Base-by-base conservation (phyloP, 2,329 filamentous ascomycete species). In the Xylaria polymorpha region DNA sequence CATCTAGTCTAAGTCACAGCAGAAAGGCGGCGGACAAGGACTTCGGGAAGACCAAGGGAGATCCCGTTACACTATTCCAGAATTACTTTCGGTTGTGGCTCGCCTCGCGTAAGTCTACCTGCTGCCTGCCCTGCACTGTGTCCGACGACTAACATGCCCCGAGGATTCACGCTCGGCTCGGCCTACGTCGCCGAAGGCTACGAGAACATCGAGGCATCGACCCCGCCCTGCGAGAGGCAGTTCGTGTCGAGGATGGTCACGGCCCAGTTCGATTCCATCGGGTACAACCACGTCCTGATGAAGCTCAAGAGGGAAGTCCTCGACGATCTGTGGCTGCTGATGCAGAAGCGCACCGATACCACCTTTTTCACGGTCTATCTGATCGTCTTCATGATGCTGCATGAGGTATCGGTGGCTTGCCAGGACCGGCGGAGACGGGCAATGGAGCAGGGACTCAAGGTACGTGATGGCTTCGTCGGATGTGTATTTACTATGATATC, bases 1-100 rank as follows among this genome's bases (percentile, higher is more conserved):
- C 43, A 6, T 22, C 60, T 41, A 71, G 69, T 22, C 29, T 71
- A 61, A 37, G n/a, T 7, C 67, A 71, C 44, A 41, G 67, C 55
- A 41, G 46, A 22, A 65, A 64, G 50, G 46, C 46, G 32, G 41
- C 64, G 29, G 39, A 64, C 25, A 55, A 64, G 43, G 71, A 67
- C 5, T 35, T 46, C 3, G 72, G 67, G 12, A 64, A 55, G 20
- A 61, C 63, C 12, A 79, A 83, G 43, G 72, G 74, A 46, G 59
- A 74, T 37, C 67, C 71, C 3, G 76, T 78, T 35, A 63, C 72
- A 0, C 79, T 86, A 4, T 65, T 87, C n/a, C 66, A 69, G 0
- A 80, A 80, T 10, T 77, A 84, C 3, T 82, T 86, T 25, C 74
- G 76, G 6, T 71, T 87, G 0, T 85, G 84, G 82, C 84, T 86